Evolutionary conservation across 192 early-diverging fungal species (phyloP), one percentile per base, ranked within the genome.

Genomic region (Linnemannia elongata): DNA sequence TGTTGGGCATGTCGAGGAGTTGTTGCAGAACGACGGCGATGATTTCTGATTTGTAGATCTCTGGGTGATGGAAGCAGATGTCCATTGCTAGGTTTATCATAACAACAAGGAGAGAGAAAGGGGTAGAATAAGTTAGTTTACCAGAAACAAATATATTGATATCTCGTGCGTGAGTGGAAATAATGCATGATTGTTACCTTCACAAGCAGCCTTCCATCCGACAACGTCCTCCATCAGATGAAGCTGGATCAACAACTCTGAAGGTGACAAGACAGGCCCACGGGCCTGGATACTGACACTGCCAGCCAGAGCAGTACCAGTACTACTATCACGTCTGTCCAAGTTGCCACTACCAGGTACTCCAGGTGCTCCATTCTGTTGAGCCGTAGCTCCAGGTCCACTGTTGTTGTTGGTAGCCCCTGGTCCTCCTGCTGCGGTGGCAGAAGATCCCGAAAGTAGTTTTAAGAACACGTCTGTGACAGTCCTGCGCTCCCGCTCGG

Each of bases 201-300:
- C 93, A 49, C 92, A 90, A 20, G 89, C 91, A 20, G 91, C 89
- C 74, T 93, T 92, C 60, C 95, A 80, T n/a, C 91, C 92, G 33
- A 94, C 93, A 4, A 75, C 83, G 22, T 94, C 91, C 36, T 96
- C 95, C 89, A 96, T 90, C 30, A 85, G 88, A 87, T 97, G 96
- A 22, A 96, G 84, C 35, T 88, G 86, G 36, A 97, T 89, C 55
- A 97, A 77, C 13, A 97, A 76, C 72, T 97, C 96, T 0, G 90
- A 89, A 10, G 96, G 94, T 22, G 90, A 88, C 57, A 96, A 30
- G 6, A 81, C 54, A 6, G 79, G 76, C 3, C 79, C 85, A 30
- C 66, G 69, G 6, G 79, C 84, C 15, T 66, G 60, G 60, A 13
- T 66, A 52, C 49, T 52, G 49, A 52, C 49, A 22, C 49, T 18